Base-by-base conservation (phyloP, 2,329 filamentous ascomycete species). In the Trichoderma asperellum region DNA sequence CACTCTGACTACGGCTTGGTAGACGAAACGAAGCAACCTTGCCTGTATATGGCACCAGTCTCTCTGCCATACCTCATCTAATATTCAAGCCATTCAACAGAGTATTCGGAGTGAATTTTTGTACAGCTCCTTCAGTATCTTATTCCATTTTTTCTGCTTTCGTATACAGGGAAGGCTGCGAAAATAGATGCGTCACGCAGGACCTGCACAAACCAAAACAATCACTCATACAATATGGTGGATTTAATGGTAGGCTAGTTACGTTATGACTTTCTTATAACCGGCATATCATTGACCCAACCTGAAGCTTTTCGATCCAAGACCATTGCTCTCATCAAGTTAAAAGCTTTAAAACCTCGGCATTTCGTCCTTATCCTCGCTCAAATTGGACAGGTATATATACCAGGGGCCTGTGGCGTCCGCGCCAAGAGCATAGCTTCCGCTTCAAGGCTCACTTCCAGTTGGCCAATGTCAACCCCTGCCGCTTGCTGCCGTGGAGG, bases 401-500 rank as follows among this genome's bases (percentile, higher is more conserved):
- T 24, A 49, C 40, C 40, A 60, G 61, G 60, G 60, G 68, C 0
- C 5, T 18, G 68, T 69, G 61, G 68, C 68, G 61, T 66, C 56
- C 55, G 64, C 68, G 65, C 69, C 66, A 70, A 69, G 59, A 57
- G 68, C 62, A 67, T 67, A 66, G 70, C 68, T 71, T 66, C 70
- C 70, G 58, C 68, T 70, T 59, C 65, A 62, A 70, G 68, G 68
- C 68, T 71, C 58, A 60, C 59, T 70, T 71, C 70, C 70, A 70
- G 70, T 70, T 71, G 70, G 70, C 56, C 68, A 70, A 67, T 67
- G 59, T 67, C 63, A 67, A 37, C 64, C 64, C 55, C 40, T 67
- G 37, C 52, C 62, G 37, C 62, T 57, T 55, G 62, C 21, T 65
- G 62, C 64, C 53, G 55, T 67, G 64, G 64, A 67, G 55, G 40